phyloP scores from a whole-genome alignment of 495 filamentous ascomycete genomes.

The Trichoderma virens region DNA sequence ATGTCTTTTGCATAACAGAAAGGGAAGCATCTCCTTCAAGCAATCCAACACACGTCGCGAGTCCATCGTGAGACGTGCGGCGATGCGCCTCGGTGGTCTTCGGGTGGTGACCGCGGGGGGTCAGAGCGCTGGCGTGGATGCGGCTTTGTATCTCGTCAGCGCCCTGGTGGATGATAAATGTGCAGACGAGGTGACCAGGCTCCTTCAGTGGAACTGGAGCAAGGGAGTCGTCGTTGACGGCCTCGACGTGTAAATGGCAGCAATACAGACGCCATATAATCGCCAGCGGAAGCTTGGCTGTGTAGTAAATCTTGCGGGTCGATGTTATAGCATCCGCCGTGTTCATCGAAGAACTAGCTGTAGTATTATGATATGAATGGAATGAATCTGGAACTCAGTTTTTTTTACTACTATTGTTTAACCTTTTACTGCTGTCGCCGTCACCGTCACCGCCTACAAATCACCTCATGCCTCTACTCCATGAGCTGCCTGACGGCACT shows the following conservation, averaged over 20 bases:
- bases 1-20: constrained; percentile 27
- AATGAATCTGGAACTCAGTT: not conserved
- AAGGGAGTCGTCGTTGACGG: constrained; percentile 65
- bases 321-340: not conserved
- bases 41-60: constrained; percentile 56
- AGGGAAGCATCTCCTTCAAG: constrained; percentile 66
- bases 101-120: constrained; percentile 72
- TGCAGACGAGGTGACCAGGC: constrained; percentile 57
- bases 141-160: constrained; percentile 67
- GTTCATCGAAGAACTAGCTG: not conserved
- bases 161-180: constrained; percentile 59
- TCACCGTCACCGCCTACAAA: not conserved
- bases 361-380: constrained; percentile 9
- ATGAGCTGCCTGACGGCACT: not conserved
- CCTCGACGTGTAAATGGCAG: constrained; percentile 53
- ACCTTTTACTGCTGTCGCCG: not conserved
- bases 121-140: constrained; percentile 69
- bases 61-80: constrained; percentile 57
- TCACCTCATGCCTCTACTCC: no score
- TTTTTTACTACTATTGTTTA: not conserved
- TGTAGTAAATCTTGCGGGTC: constrained; percentile 7
- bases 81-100: constrained; percentile 59
- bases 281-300: constrained; percentile 6
- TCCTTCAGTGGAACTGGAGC: constrained; percentile 65
- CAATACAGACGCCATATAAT: not conserved